phyloP scores from a whole-genome alignment of 371 early-diverging fungal genomes.

The Globomyces sp. region DNA sequence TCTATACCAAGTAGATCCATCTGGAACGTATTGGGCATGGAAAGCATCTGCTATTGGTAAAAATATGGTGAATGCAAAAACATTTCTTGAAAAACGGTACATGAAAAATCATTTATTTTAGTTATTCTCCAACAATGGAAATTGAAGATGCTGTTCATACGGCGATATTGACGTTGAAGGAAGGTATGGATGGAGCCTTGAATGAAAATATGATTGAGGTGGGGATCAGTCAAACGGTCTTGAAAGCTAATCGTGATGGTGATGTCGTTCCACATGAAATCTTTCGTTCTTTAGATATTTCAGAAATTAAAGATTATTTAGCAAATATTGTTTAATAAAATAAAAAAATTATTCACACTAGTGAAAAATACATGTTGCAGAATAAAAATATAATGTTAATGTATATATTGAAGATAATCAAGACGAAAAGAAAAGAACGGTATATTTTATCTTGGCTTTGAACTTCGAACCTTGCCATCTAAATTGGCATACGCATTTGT shows the following conservation, averaged over 20 bases:
- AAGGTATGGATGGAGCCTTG: constrained; percentile 96
- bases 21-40: constrained; percentile 98
- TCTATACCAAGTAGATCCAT: constrained; percentile 98
- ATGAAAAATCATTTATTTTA: constrained; percentile 20
- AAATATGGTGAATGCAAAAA: constrained; percentile 97
- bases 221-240: constrained; percentile 76
- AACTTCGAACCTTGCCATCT: too few species aligned
- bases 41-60: constrained; percentile 98
- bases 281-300: constrained; percentile 73
- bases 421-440: too few species aligned
- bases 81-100: constrained; percentile 95
- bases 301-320: constrained; percentile 92
- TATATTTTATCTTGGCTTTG: too few species aligned
- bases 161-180: constrained; percentile 95
- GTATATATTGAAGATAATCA: too few species aligned
- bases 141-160: constrained; percentile 98
- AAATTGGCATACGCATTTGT: too few species aligned
- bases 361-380: too few species aligned
- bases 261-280: constrained; percentile 47
- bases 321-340: constrained; percentile 66
- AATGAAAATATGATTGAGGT: constrained; percentile 91
- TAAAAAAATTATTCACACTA: too few species aligned
- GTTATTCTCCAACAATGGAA: constrained; percentile 88
- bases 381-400: too few species aligned
- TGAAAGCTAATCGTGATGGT: constrained; percentile 54